Base-by-base conservation (phyloP, 495 filamentous ascomycete genomes). In the Oidiodendron maius region DNA sequence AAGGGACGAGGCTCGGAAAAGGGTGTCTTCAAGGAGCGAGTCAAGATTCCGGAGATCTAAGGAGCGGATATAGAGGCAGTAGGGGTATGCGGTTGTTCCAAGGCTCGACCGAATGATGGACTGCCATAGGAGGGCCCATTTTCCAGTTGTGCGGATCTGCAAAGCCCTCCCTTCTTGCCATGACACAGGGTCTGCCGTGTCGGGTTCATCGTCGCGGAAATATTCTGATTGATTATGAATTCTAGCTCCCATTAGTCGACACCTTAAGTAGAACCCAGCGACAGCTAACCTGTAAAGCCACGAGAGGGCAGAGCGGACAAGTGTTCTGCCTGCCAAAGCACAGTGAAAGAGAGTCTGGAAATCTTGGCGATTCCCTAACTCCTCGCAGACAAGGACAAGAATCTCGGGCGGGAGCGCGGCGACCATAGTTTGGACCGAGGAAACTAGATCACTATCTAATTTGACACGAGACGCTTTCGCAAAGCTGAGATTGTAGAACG, bases 51-150 rank as follows among this genome's bases (percentile, higher is more conserved):
- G 63, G 1, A 88, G 67, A 54, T 83, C 75, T 22, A 91, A 64
- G 18, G 68, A 59, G 23, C 77, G 77, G 37, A 89, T 75, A 61
- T 84, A 88, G 25, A 72, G 69, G 56, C 77, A 83, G 54, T 91
- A 90, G 0, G 83, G 83, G 50, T 78, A 84, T 23, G 75, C 64
- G 0, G 86, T 87, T 51, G 71, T 62, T 10, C 71, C 76, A 23
- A 84, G 44, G 50, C 80, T 80, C 1, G 86, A 90, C 5, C 80
- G 64, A 44, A 86, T 75, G 41, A 89, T 75, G 5, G 82, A 82
- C 26, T 76, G 72, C 87, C 87, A 90, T 26, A 86, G 64, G 3
- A 76, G 68, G 12, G 79, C 71, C 70, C 80, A 82, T 61, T 74
- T 60, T 53, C 36, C 69, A 44, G 46, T 51, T 0, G 13, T 53